A percentile compares a stretch with the other conserved stretches of the same genome.
These are phyloP conservation scores for Epichloe uncinata DNA, from an alignment of 2,329 filamentous ascomycete species.

Conservation along the genomic window DNA sequence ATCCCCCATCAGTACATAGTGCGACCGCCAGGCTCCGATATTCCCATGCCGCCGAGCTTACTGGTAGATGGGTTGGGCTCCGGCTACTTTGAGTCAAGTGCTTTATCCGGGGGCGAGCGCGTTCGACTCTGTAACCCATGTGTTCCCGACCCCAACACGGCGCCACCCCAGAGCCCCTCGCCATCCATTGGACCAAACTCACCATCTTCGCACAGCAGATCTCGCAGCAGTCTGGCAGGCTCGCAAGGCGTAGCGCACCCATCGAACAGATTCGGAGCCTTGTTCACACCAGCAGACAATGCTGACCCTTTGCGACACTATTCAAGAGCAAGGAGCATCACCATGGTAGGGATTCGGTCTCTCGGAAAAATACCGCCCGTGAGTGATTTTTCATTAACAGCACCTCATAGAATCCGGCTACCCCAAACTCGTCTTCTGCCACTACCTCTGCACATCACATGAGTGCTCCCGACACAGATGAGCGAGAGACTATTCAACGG, in stretches of 20 bases:
- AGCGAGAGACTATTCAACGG: slow-evolving; percentile 21
- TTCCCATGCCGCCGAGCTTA: slow-evolving; percentile 21
- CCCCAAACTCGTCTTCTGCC: slow-evolving; percentile 7
- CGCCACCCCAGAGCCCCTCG: slow-evolving; percentile 34
- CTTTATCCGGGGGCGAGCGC: slow-evolving; percentile 39
- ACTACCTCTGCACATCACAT: slow-evolving; percentile 16
- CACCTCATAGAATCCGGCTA: slow-evolving; percentile 7
- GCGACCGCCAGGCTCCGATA: slow-evolving; percentile 46
- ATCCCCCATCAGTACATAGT: slow-evolving; percentile 92
- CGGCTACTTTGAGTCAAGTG: slow-evolving; percentile 29
- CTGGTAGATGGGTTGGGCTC: slow-evolving; percentile 26
- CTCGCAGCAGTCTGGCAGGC: slow-evolving; percentile 30
- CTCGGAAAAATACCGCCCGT: not conserved
- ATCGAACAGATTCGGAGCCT: slow-evolving; percentile 22
- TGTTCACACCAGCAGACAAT: slow-evolving; percentile 20
- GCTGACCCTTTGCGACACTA: slow-evolving; percentile 23
- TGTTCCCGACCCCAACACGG: slow-evolving; percentile 47
- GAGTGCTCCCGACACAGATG: slow-evolving; percentile 15
- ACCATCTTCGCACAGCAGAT: slow-evolving; percentile 28
- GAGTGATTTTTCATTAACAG: not conserved
- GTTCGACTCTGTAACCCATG: slow-evolving; percentile 50
- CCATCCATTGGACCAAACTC: slow-evolving; percentile 19
- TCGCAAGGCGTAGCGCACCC: slow-evolving; percentile 17
- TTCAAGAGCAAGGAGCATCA: slow-evolving; percentile 30
- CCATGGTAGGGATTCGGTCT: slow-evolving; percentile 29